Evolutionary conservation across 1,284 basidiomycete species (phyloP).

Genomic region (Mycosarcoma mackinlayi): DNA sequence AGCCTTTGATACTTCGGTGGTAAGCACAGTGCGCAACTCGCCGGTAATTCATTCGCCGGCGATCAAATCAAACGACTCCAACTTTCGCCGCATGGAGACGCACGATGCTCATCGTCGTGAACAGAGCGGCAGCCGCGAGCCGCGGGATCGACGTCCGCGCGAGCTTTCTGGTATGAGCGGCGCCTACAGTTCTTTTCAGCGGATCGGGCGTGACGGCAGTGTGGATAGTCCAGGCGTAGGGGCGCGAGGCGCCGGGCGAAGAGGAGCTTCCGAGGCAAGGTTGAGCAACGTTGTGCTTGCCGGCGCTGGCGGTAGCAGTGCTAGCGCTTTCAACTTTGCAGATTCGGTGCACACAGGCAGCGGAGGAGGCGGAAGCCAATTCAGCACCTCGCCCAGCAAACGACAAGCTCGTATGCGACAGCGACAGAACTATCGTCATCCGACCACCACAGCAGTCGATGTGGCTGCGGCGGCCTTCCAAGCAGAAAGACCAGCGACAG

Average conservation of each 20-base stretch:
- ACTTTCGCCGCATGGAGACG: slow-evolving; percentile 3
- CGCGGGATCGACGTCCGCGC: slow-evolving; percentile 35
- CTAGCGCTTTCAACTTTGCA: slow-evolving; percentile 21
- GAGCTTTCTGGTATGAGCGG: slow-evolving; percentile 43
- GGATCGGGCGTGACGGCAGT: slow-evolving; percentile 41
- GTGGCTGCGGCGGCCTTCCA: slow-evolving; percentile 57
- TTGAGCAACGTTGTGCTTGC: slow-evolving; percentile 25
- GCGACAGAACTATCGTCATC: slow-evolving; percentile 36
- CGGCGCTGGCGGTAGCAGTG: slow-evolving; percentile 23
- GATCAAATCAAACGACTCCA: slow-evolving; percentile 15
- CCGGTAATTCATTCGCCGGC: slow-evolving; percentile 33
- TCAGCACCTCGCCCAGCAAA: slow-evolving; percentile 49
- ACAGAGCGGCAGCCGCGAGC: slow-evolving; percentile 47
- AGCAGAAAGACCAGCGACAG: slow-evolving; percentile 6
- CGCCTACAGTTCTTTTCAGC: slow-evolving; percentile 27
- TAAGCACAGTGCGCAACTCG: slow-evolving; percentile 38
- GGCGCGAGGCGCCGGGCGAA: slow-evolving; percentile 8
- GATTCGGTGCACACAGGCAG: slow-evolving; percentile 19
- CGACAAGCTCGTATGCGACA: slow-evolving; percentile 15
- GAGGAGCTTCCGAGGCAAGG: slow-evolving; percentile 22
- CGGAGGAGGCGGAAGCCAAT: slow-evolving; percentile 21
- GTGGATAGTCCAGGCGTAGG: slow-evolving; percentile 39
- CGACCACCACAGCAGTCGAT: slow-evolving; percentile 61
- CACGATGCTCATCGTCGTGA: slow-evolving; percentile 11
- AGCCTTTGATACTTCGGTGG: slow-evolving; percentile 19